Conservation (phyloP, 371 early-diverging fungal genomes). For the Actinomortierella wolfii region DNA sequence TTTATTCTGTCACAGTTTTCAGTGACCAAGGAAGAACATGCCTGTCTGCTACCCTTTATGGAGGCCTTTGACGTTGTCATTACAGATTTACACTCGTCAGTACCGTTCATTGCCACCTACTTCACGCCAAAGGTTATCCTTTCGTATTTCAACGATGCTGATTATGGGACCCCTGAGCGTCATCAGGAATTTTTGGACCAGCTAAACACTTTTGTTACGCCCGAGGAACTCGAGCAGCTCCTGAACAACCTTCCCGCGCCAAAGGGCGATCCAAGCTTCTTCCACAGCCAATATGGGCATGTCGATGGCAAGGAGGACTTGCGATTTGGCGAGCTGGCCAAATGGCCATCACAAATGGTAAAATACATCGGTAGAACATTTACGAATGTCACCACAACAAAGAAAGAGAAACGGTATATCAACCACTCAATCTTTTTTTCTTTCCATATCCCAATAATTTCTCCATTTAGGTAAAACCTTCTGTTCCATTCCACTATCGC, state of each 20-base stretch:
- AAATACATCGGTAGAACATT: too few relatives aligned
- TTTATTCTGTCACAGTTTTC: slow-evolving; percentile 35
- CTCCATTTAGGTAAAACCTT: slow-evolving; percentile 15
- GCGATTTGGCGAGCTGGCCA: slow-evolving; percentile 39
- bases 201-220: slow-evolving; percentile 34
- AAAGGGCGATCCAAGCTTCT: slow-evolving; percentile 40
- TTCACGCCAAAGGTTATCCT: slow-evolving; percentile 46
- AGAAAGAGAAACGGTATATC: too few relatives aligned
- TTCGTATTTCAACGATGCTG: slow-evolving; percentile 44
- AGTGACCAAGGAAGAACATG: slow-evolving; percentile 38
- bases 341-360: slow-evolving; percentile 44
- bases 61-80: slow-evolving; percentile 46
- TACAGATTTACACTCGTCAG: slow-evolving; percentile 46
- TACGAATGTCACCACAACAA: too few relatives aligned
- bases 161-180: slow-evolving; percentile 43
- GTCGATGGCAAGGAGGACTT: slow-evolving; percentile 46
- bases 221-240: slow-evolving; percentile 31
- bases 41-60: slow-evolving; percentile 45
- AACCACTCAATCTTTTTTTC: too few relatives aligned
- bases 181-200: slow-evolving; percentile 41
- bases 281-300: slow-evolving; percentile 41
- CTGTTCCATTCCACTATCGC: slow-evolving; percentile 21
- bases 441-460: too few relatives aligned
- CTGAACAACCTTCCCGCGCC: slow-evolving; percentile 24
- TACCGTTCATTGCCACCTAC: slow-evolving; percentile 47